phyloP scores from a whole-genome alignment of 2,329 filamentous ascomycete species.

The Moelleriella libera region DNA sequence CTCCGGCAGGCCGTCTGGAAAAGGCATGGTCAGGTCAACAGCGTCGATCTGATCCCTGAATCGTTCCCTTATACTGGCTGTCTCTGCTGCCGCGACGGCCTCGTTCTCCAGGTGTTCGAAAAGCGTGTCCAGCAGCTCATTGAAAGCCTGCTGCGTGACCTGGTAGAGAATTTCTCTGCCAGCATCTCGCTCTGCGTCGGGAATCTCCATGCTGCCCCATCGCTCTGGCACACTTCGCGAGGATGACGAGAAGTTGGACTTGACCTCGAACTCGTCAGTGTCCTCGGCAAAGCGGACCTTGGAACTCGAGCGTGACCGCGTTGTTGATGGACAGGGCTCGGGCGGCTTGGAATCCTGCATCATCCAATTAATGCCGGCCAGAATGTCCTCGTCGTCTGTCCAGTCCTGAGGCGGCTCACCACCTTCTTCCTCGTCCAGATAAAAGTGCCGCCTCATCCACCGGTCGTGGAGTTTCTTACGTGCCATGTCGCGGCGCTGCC shows the following conservation, averaged over 20 bases:
- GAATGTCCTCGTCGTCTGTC: slow-evolving; percentile 43
- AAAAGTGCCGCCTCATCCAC: slow-evolving; percentile 67
- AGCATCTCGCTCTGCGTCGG: slow-evolving; percentile 66
- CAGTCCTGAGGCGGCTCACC: slow-evolving; percentile 49
- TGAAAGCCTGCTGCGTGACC: slow-evolving; percentile 78
- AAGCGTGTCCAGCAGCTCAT: slow-evolving; percentile 76
- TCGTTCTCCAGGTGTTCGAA: slow-evolving; percentile 73
- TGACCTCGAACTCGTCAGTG: slow-evolving; percentile 51
- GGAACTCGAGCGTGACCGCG: slow-evolving; percentile 54
- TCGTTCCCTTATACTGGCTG: slow-evolving; percentile 44
- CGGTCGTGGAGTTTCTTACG: slow-evolving; percentile 49
- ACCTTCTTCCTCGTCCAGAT: slow-evolving; percentile 76
- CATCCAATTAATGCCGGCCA: slow-evolving; percentile 17
- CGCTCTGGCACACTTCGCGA: slow-evolving; percentile 59
- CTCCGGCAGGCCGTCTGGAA: slow-evolving; percentile 9
- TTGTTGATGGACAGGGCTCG: slow-evolving; percentile 12
- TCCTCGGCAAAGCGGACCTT: slow-evolving; percentile 68
- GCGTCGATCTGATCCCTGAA: slow-evolving; percentile 34
- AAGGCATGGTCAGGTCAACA: slow-evolving; percentile 12
- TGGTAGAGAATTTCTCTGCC: slow-evolving; percentile 85
- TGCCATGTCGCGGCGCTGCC: slow-evolving; percentile 27
- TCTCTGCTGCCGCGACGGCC: slow-evolving; percentile 52
- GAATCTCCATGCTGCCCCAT: slow-evolving; percentile 67
- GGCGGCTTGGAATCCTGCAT: slow-evolving; percentile 27
- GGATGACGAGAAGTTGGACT: slow-evolving; percentile 60